Base-by-base conservation (phyloP, 208 protist genomes). In the Acanthamoeba royreba region DNA sequence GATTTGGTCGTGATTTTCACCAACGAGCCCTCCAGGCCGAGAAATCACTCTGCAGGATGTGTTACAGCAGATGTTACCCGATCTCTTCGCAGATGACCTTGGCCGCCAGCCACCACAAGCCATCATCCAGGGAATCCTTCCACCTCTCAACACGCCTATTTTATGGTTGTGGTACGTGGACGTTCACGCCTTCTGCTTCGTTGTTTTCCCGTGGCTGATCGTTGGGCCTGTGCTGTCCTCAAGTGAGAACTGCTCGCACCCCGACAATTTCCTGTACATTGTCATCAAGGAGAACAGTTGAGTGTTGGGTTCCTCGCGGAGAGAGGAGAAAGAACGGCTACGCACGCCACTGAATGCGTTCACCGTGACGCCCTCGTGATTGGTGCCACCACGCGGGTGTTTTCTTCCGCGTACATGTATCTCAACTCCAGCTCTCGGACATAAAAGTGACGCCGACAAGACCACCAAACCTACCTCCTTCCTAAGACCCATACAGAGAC, bases 221-320 rank as follows among this genome's bases (percentile, higher is more conserved):
- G 2, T 9, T 2, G 4, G 7, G 4, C 5, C 22, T 77, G 35
- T 42, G 35, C 43, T 42, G 35, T 55, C 49, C 9, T 25, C 42
- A 25, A 85, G 74, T 42, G 74, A 89, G 83, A 58, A 89, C 53
- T 89, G 83, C 83, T 22, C 33, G 28, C 83, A 89, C 52, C 83
- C 83, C 17, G 83, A 89, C 53, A 89, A 89, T 52, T 89, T 89
- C 38, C 83, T 89, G 22, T 89, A 89, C 49, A 31, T 89, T 5
- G 83, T 89, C 7, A 25, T 89, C 28, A 89, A 89, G 22, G 83
- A 89, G 43, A 85, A 85, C 43, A n/a, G n/a, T n/a, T n/a, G n/a
- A n/a, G n/a, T n/a, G n/a, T n/a, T n/a, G n/a, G n/a, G n/a, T n/a
- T n/a, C n/a, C n/a, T n/a, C n/a, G n/a, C n/a, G n/a, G n/a, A n/a